phyloP scores from a whole-genome alignment of 2,329 filamentous ascomycete genomes.

The Clonostachys solani region DNA sequence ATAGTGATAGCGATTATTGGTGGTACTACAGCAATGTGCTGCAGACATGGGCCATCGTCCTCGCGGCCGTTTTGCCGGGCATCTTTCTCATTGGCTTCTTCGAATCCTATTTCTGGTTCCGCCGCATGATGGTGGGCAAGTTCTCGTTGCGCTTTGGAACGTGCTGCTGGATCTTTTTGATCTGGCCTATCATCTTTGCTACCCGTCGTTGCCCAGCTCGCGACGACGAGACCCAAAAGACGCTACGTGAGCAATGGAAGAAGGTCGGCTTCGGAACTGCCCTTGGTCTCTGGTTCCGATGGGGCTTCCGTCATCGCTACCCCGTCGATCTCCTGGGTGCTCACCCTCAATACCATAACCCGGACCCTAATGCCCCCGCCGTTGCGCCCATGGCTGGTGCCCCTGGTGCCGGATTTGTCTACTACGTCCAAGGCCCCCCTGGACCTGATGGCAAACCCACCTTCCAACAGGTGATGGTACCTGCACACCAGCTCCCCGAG shows the following conservation, averaged over 20 bases:
- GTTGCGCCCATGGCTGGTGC: no score
- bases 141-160: constrained; percentile 19
- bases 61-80: constrained; percentile 15
- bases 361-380: no score
- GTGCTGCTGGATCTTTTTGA: constrained; percentile 17
- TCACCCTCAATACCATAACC: constrained; percentile 7
- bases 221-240: constrained; percentile 1
- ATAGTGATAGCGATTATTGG: constrained; percentile 1
- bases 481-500: no score
- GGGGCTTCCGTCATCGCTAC: constrained; percentile 13
- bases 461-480: no score
- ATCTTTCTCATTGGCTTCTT: constrained; percentile 20
- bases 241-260: constrained; percentile 8
- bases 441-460: no score
- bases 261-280: constrained; percentile 4
- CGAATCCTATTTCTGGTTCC: constrained; percentile 23
- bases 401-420: no score
- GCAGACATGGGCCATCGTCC: constrained; percentile 13
- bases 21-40: background rate
- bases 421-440: no score
- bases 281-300: constrained; percentile 12
- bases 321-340: constrained; percentile 17
- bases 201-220: constrained; percentile 20
- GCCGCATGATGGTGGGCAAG: constrained; percentile 20
- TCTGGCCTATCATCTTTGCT: constrained; percentile 10